Evolutionary conservation across 2,329 filamentous ascomycete species (phyloP).

Genomic region (Fusarium sp.): DNA sequence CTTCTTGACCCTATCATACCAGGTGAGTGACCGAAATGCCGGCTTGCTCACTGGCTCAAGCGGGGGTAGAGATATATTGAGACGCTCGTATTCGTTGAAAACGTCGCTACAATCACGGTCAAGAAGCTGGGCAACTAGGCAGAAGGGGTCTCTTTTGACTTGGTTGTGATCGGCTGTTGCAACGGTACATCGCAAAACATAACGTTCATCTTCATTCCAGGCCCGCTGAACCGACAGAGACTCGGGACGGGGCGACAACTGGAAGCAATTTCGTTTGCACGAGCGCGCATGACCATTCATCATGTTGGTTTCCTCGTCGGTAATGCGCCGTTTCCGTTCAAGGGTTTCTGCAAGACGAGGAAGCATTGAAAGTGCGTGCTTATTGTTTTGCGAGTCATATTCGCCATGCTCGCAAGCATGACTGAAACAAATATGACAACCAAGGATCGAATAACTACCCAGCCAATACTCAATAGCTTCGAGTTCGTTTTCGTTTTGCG

Average conservation of each 20-base stretch:
- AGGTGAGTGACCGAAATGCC: conserved; percentile 59
- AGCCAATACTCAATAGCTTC: conserved; percentile 60
- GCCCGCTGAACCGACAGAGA: conserved; percentile 34
- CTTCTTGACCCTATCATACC: conserved; percentile 69
- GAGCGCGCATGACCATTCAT: conserved; percentile 39
- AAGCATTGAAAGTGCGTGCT: conserved; percentile 63
- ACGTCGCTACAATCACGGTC: conserved; percentile 65
- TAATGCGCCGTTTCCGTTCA: conserved; percentile 42
- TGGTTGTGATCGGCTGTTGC: conserved; percentile 56
- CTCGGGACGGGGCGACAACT: conserved; percentile 38
- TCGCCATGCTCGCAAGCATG: conserved; percentile 72
- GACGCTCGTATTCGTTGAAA: conserved; percentile 47
- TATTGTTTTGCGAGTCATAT: conserved; percentile 64
- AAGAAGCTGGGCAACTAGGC: conserved; percentile 61
- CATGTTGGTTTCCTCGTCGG: neutral
- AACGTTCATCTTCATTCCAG: conserved; percentile 63
- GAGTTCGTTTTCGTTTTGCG: conserved; percentile 51
- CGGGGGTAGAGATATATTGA: conserved; percentile 43
- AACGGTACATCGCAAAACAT: conserved; percentile 60
- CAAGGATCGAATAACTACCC: conserved; percentile 66
- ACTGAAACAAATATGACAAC: conserved; percentile 69
- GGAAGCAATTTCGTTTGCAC: conserved; percentile 59
- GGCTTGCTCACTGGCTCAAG: conserved; percentile 45
- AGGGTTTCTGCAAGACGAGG: conserved; percentile 50
- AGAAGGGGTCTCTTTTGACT: conserved; percentile 57